These are phyloP conservation scores for Chrysoporthe puriensis DNA, from an alignment of 2,329 filamentous ascomycete genomes.

Conservation along the genomic window DNA sequence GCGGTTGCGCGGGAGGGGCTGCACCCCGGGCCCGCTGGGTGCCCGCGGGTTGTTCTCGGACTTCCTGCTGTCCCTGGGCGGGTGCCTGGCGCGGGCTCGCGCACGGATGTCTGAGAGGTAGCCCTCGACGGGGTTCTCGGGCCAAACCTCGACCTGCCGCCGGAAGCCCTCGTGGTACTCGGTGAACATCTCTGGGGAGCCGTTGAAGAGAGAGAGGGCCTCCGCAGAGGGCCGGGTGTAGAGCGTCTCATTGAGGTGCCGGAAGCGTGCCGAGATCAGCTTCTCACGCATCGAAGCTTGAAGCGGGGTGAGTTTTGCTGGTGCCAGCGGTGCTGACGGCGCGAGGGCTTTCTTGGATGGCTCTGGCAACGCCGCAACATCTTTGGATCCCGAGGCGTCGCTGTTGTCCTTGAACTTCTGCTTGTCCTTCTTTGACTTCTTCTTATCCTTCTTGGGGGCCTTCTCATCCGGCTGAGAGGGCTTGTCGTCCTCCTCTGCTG, in stretches of 20 bases:
- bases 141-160: conserved; percentile 93
- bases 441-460: conserved; percentile 16
- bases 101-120: conserved; percentile 74
- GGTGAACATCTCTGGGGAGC: conserved; percentile 89
- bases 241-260: conserved; percentile 93
- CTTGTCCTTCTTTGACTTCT: conserved; percentile 35
- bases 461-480: conserved; percentile 17
- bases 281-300: conserved; percentile 95
- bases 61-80: conserved; percentile 27
- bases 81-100: conserved; percentile 60
- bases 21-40: conserved; percentile 35
- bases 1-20: conserved; percentile 71
- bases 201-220: conserved; percentile 79
- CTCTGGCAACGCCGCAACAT: conserved; percentile 30
- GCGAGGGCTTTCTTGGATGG: conserved; percentile 27
- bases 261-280: conserved; percentile 92
- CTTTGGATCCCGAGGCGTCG: conserved; percentile 4
- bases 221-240: conserved; percentile 89
- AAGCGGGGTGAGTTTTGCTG: conserved; percentile 78
- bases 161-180: conserved; percentile 98
- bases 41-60: conserved; percentile 32
- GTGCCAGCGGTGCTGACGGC: conserved; percentile 30
- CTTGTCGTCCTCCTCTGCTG: conserved; percentile 32
- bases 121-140: conserved; percentile 90
- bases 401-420: conserved; percentile 19